Conservation (phyloP, 2,329 filamentous ascomycete genomes). For the Exophiala mesophila region DNA sequence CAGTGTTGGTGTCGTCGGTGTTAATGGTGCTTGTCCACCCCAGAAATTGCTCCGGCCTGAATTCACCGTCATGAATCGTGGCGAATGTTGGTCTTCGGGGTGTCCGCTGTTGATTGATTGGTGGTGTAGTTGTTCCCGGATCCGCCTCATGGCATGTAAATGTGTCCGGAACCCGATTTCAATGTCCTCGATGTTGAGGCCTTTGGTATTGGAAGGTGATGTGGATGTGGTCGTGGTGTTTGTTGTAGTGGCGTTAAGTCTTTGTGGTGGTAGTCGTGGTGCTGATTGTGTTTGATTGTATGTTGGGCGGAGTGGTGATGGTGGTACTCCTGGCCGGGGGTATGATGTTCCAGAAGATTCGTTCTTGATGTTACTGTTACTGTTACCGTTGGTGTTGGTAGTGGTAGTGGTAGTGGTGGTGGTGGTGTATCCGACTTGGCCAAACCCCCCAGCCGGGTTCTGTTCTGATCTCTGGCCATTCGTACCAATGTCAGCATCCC, state of each 20-base stretch:
- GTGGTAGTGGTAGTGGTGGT: background rate
- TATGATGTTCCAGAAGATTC: constrained; percentile 2
- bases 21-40: constrained; percentile 3
- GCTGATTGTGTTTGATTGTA: background rate
- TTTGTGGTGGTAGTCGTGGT: constrained; percentile 3
- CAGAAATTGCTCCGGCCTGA: background rate
- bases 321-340: constrained; percentile 1
- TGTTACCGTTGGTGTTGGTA: too few relatives aligned
- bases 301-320: constrained; percentile 2
- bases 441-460: background rate
- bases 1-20: constrained; percentile 9
- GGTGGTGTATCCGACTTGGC: background rate
- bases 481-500: constrained; percentile 13
- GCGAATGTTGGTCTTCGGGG: constrained; percentile 9
- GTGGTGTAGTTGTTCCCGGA: constrained; percentile 20
- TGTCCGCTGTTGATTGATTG: constrained; percentile 18
- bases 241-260: background rate
- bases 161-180: constrained; percentile 20
- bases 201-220: background rate
- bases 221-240: too few relatives aligned
- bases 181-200: constrained; percentile 17
- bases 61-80: constrained; percentile 13
- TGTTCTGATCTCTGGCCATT: constrained; percentile 3
- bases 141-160: constrained; percentile 22
- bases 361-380: too few relatives aligned